Evolutionary conservation across 2,329 filamentous ascomycete genomes (phyloP).

Genomic region (Hymenoscyphus albidus): DNA sequence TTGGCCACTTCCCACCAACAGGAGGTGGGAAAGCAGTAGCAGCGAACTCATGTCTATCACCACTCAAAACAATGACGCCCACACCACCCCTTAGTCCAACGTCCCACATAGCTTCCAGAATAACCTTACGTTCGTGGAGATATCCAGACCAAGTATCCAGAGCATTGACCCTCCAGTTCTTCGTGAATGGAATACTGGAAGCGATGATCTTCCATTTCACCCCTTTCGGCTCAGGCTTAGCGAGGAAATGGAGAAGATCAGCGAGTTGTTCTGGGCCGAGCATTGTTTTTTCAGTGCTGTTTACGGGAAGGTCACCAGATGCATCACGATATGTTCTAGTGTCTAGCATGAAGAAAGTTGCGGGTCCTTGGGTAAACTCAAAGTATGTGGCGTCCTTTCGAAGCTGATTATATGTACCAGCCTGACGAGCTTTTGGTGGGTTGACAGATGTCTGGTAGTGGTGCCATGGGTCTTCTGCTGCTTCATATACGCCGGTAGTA

Average conservation of each 20-base stretch:
- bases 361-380: slow-evolving; percentile 83
- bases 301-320: slow-evolving; percentile 55
- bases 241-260: slow-evolving; percentile 75
- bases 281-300: slow-evolving; percentile 74
- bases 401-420: slow-evolving; percentile 39
- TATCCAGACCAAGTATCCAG: slow-evolving; percentile 95
- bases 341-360: slow-evolving; percentile 91
- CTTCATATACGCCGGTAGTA: slow-evolving; percentile 68
- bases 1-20: slow-evolving; percentile 56
- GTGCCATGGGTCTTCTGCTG: slow-evolving; percentile 57
- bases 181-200: slow-evolving; percentile 89
- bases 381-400: slow-evolving; percentile 72
- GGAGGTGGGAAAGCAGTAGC: slow-evolving; percentile 75
- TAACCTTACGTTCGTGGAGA: slow-evolving; percentile 68
- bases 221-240: slow-evolving; percentile 65
- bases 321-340: slow-evolving; percentile 80
- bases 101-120: slow-evolving; percentile 92
- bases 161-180: slow-evolving; percentile 90
- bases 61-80: slow-evolving; percentile 79
- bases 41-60: slow-evolving; percentile 95
- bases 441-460: slow-evolving; percentile 85
- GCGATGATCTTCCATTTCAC: slow-evolving; percentile 93
- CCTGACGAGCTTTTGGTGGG: slow-evolving; percentile 62
- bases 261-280: slow-evolving; percentile 74
- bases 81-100: slow-evolving; percentile 65